Percentiles rank a stretch among this genome's conserved stretches.
These are phyloP conservation scores for Clavispora asparagi DNA, from an alignment of 805 yeast genomes.

Conservation along the genomic window DNA sequence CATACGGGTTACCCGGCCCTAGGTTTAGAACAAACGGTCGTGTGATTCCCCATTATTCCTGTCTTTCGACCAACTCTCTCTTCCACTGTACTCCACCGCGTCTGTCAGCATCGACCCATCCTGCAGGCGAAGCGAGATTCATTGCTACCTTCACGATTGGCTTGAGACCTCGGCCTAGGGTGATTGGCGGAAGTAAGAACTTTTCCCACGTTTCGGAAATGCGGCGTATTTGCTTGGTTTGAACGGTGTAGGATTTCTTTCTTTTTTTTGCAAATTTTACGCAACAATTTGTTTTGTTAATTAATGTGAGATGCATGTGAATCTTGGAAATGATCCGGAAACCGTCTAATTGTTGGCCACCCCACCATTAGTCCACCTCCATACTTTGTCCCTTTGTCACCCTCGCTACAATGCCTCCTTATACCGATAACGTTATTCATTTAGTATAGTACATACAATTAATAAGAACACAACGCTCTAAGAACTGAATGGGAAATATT, in stretches of 20 bases:
- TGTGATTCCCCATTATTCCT: not conserved
- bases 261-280: too few species aligned
- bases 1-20: not conserved
- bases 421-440: not conserved
- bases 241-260: too few species aligned
- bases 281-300: too few species aligned
- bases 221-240: too few species aligned
- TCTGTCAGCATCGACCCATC: not conserved
- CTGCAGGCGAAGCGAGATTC: not conserved
- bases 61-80: not conserved
- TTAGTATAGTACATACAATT: conserved; percentile 1
- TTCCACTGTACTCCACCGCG: not conserved
- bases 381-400: too few species aligned
- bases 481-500: not conserved
- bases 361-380: too few species aligned
- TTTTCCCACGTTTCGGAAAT: too few species aligned
- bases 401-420: not conserved
- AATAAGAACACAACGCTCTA: not conserved
- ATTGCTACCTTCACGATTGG: not conserved
- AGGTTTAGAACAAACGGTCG: not conserved
- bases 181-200: too few species aligned
- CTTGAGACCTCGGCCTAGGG: not conserved
- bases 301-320: too few species aligned
- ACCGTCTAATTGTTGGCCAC: too few species aligned
- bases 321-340: too few species aligned